Evolutionary conservation across 129 eudicot genomes (phyloP).

Genomic region (Lactuca saligna): DNA sequence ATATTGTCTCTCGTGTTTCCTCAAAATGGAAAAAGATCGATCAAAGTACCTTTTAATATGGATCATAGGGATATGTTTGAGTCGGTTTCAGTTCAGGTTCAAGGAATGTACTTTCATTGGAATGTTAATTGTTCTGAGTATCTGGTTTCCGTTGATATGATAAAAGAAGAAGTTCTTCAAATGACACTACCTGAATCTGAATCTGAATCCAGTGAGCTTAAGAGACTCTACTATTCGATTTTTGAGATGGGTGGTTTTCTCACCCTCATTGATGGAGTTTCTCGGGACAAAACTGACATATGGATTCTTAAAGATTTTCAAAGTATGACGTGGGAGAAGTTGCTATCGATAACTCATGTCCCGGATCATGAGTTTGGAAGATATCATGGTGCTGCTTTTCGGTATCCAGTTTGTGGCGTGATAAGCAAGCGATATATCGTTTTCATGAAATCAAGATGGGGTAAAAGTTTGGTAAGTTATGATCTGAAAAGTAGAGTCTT

Average conservation of each 20-base stretch:
- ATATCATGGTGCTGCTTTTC: not conserved
- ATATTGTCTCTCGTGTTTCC: not conserved
- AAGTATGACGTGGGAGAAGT: conserved; percentile 20
- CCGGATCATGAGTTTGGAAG: not conserved
- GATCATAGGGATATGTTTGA: conserved; percentile 19
- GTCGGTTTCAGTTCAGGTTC: conserved; percentile 12
- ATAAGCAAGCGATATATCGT: conserved; percentile 23
- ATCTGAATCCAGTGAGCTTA: not conserved
- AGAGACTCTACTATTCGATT: not conserved
- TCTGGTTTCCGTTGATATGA: conserved; percentile 32
- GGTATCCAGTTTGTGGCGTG: conserved; percentile 11
- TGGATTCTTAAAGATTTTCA: conserved; percentile 39
- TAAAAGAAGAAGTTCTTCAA: conserved; percentile 30
- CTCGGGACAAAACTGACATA: not conserved
- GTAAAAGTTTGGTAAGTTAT: conserved; percentile 16
- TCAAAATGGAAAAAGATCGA: conserved; percentile 25
- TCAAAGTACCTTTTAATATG: conserved; percentile 18
- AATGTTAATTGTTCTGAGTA: conserved; percentile 32
- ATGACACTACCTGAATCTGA: conserved; percentile 25
- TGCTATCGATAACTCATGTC: conserved; percentile 14
- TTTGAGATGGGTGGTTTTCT: conserved; percentile 37
- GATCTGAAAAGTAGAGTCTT: conserved; percentile 19
- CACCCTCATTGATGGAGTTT: conserved; percentile 8
- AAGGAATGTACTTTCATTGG: conserved; percentile 40
- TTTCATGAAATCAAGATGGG: conserved; percentile 15